These are phyloP conservation scores for Citrus medica DNA, from an alignment of 345 rosid species.

Conservation along the genomic window DNA sequence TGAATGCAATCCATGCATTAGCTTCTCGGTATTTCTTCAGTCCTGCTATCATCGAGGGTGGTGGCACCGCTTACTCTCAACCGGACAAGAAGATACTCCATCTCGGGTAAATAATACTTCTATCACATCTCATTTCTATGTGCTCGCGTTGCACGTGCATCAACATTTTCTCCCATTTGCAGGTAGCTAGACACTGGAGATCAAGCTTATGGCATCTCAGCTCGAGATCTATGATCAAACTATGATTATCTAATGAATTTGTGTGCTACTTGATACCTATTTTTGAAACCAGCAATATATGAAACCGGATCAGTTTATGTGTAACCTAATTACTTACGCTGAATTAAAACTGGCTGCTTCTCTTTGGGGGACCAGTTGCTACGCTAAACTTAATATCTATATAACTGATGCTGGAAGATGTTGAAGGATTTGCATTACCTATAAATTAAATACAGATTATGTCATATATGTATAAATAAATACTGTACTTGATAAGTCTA, in stretches of 20 bases:
- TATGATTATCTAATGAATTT: background rate
- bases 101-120: conserved; percentile 47
- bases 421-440: background rate
- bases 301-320: background rate
- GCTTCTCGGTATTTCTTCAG: conserved; percentile 86
- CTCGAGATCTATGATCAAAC: background rate
- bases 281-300: background rate
- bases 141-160: background rate
- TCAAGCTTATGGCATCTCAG: background rate
- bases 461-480: too few relatives aligned
- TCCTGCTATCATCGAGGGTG: conserved; percentile 44
- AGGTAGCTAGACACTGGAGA: conserved; percentile 1
- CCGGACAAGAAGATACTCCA: conserved; percentile 77
- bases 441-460: background rate
- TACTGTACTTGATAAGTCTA: background rate
- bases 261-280: background rate
- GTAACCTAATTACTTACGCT: background rate
- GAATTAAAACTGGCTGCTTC: background rate
- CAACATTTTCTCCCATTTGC: background rate
- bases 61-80: conserved; percentile 45
- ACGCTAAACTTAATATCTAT: background rate
- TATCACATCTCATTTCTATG: too few relatives aligned
- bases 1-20: conserved; percentile 77
- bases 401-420: background rate
- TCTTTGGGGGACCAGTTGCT: background rate